A percentile compares a stretch with the other conserved stretches of the same genome.
These are phyloP conservation scores for Eutypella sp. DNA, from an alignment of 2,329 filamentous ascomycete species.

Conservation along the genomic window DNA sequence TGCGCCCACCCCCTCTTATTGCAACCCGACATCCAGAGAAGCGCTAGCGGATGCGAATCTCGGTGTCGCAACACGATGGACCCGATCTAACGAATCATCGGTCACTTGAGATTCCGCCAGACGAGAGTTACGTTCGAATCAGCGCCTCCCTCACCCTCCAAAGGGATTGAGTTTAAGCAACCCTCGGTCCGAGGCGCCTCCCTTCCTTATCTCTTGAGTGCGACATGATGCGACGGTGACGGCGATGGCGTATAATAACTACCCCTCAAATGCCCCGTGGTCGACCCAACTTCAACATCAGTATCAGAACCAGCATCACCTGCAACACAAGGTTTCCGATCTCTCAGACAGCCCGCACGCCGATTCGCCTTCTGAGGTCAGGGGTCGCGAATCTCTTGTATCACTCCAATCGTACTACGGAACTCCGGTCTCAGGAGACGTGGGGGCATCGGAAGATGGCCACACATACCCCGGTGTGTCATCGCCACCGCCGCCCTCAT, in stretches of 20 bases:
- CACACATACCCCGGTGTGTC: constrained; percentile 11
- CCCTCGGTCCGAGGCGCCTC: background rate
- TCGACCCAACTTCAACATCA: constrained; percentile 7
- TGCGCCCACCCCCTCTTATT: background rate
- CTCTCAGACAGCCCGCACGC: constrained; percentile 22
- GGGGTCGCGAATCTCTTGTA: constrained; percentile 26
- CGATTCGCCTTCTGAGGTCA: constrained; percentile 9
- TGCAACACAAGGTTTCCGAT: constrained; percentile 26
- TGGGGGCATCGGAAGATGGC: constrained; percentile 5
- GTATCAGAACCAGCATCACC: constrained; percentile 10
- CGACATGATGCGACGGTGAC: constrained; percentile 12
- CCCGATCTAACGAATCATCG: background rate
- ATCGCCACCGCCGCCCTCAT: constrained; percentile 20
- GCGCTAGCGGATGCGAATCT: background rate
- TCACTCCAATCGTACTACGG: constrained; percentile 25
- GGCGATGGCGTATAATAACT: constrained; percentile 21
- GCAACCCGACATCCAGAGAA: background rate
- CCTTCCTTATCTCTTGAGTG: constrained; percentile 6
- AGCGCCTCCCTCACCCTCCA: constrained; percentile 8
- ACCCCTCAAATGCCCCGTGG: constrained; percentile 8
- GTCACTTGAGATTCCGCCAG: background rate
- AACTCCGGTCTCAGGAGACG: constrained; percentile 9
- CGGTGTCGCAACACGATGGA: background rate
- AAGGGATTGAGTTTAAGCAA: constrained; percentile 10
- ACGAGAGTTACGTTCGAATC: background rate